phyloP scores from a whole-genome alignment of 306 rosid species.

The Betula pendula region DNA sequence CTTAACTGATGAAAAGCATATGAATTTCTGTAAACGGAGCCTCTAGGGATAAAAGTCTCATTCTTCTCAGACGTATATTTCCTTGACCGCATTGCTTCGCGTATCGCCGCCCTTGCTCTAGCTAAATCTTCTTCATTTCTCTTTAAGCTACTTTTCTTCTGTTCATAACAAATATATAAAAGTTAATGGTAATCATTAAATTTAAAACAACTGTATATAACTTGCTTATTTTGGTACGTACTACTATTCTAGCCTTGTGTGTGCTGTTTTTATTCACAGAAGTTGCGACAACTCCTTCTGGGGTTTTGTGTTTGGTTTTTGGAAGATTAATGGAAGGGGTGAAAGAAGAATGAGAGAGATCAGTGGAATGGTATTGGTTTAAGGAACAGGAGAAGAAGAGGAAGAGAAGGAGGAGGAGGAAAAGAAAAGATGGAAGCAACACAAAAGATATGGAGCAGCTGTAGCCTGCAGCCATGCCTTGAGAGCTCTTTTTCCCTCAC shows the following conservation, averaged over 20 bases:
- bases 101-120: conserved; percentile 44
- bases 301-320: conserved; percentile 16
- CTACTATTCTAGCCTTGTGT: background rate
- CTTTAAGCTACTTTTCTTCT: conserved; percentile 24
- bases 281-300: conserved; percentile 11
- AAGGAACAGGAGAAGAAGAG: background rate
- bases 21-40: conserved; percentile 47
- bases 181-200: background rate
- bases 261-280: conserved; percentile 9
- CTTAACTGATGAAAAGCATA: conserved; percentile 47
- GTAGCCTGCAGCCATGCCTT: conserved; percentile 23
- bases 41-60: conserved; percentile 49
- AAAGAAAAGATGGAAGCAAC: background rate
- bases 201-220: background rate
- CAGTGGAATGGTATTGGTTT: conserved; percentile 8
- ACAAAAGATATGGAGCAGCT: conserved; percentile 11
- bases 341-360: conserved; percentile 18
- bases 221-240: background rate
- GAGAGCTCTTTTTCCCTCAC: too few species aligned
- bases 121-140: conserved; percentile 45
- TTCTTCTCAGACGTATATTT: conserved; percentile 25
- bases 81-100: conserved; percentile 27
- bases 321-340: background rate
- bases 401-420: conserved; percentile 11
- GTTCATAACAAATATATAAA: background rate